A percentile compares a stretch with the other conserved stretches of the same genome.
Evolutionary conservation across 2,329 filamentous ascomycete genomes (phyloP).

Genomic region (Aspergillus tanneri): DNA sequence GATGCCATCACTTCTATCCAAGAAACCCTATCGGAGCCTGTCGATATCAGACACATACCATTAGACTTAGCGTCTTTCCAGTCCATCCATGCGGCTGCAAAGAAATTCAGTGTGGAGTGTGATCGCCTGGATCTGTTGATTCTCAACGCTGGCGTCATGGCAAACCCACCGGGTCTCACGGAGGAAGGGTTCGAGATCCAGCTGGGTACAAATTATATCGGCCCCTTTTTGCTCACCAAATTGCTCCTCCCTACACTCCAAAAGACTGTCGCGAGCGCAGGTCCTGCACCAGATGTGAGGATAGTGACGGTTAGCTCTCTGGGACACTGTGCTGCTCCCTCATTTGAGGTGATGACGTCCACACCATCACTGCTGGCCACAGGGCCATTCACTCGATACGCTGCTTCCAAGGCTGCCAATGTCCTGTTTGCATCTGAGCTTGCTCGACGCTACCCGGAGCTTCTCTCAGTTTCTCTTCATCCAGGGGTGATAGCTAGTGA

Average conservation of each 20-base stretch:
- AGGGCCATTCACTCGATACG: slow-evolving; percentile 48
- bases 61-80: slow-evolving; percentile 54
- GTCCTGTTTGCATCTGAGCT: slow-evolving; percentile 50
- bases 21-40: slow-evolving; percentile 28
- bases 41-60: slow-evolving; percentile 46
- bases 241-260: slow-evolving; percentile 44
- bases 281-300: slow-evolving; percentile 31
- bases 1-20: slow-evolving; percentile 47
- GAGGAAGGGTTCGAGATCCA: slow-evolving; percentile 47
- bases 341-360: slow-evolving; percentile 39
- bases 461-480: slow-evolving; percentile 50
- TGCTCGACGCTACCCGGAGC: slow-evolving; percentile 44
- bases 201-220: slow-evolving; percentile 49
- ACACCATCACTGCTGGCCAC: slow-evolving; percentile 36
- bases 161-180: slow-evolving; percentile 37
- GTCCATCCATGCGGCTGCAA: slow-evolving; percentile 48
- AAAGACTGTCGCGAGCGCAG: slow-evolving; percentile 31
- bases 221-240: slow-evolving; percentile 47
- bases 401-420: slow-evolving; percentile 53
- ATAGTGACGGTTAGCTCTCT: slow-evolving; percentile 42
- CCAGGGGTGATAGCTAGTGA: slow-evolving; percentile 49
- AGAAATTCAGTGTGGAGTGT: slow-evolving; percentile 40
- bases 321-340: slow-evolving; percentile 36
- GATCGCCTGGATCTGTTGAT: slow-evolving; percentile 48
- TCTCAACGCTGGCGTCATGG: slow-evolving; percentile 52